These are phyloP conservation scores for Fusarium newnesense DNA, from an alignment of 2,329 filamentous ascomycete genomes.

Conservation along the genomic window DNA sequence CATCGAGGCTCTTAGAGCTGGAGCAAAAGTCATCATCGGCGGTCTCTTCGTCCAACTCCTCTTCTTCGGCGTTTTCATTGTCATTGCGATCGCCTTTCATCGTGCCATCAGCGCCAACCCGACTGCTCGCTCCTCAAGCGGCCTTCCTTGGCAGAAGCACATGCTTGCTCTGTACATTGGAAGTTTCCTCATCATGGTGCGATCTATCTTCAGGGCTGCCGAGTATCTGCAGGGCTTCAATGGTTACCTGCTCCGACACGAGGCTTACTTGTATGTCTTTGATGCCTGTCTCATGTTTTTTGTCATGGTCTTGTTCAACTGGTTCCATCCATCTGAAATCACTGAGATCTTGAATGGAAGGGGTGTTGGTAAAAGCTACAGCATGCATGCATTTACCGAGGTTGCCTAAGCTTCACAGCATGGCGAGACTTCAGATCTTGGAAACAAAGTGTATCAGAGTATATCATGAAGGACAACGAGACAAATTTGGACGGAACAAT, in stretches of 20 bases:
- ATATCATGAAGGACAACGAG: background rate
- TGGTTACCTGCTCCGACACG: conserved; percentile 47
- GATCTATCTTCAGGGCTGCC: conserved; percentile 53
- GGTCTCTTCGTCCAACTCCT: conserved; percentile 65
- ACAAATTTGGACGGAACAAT: background rate
- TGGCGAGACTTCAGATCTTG: background rate
- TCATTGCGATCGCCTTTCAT: conserved; percentile 58
- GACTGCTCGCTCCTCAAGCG: background rate
- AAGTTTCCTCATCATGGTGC: conserved; percentile 51
- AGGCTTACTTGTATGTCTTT: conserved; percentile 49
- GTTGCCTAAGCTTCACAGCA: background rate
- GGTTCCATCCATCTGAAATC: conserved; percentile 44
- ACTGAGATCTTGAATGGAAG: background rate
- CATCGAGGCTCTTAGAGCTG: conserved; percentile 44
- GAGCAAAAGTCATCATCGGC: conserved; percentile 59
- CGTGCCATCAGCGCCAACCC: conserved; percentile 17
- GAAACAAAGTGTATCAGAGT: too few species aligned
- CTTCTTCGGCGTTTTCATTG: conserved; percentile 64
- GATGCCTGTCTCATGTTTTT: conserved; percentile 48
- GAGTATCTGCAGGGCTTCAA: conserved; percentile 52
- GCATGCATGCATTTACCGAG: background rate
- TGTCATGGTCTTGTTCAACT: conserved; percentile 58
- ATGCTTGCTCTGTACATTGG: conserved; percentile 36
- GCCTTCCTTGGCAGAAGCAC: conserved; percentile 46
- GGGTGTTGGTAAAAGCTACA: background rate